Percentiles rank a stretch among this genome's conserved stretches.
These are phyloP conservation scores for Diplodia intermedia DNA, from an alignment of 2,329 filamentous ascomycete species.

Conservation along the genomic window DNA sequence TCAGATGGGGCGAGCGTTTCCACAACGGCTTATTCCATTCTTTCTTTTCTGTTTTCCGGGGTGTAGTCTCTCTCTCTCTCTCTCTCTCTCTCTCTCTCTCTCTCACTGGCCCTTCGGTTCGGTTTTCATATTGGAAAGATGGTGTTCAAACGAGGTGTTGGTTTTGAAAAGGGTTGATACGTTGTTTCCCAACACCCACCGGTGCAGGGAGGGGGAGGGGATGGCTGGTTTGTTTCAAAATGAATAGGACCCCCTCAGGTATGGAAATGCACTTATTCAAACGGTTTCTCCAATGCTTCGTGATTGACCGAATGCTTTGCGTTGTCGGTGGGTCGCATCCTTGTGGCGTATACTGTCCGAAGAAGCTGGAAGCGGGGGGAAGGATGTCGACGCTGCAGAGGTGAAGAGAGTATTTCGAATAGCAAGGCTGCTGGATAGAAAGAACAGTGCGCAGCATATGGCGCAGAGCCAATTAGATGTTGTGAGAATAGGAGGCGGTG, in stretches of 20 bases:
- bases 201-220: too few relatives aligned
- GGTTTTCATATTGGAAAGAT: slow-evolving; percentile 3
- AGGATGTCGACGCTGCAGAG: too few relatives aligned
- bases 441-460: neutral
- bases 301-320: too few relatives aligned
- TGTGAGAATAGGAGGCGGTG: neutral
- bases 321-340: too few relatives aligned
- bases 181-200: neutral
- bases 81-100: too few relatives aligned
- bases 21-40: neutral
- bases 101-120: neutral
- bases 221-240: too few relatives aligned
- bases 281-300: too few relatives aligned
- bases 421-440: neutral
- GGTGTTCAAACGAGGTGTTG: neutral
- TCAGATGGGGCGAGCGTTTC: neutral
- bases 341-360: too few relatives aligned
- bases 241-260: neutral
- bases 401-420: neutral
- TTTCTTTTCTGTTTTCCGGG: neutral
- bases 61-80: too few relatives aligned
- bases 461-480: neutral
- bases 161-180: neutral
- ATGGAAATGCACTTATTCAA: too few relatives aligned
- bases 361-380: too few relatives aligned